Evolutionary conservation across 805 yeast species (phyloP).

Genomic region (Pichia gijzeniarum): DNA sequence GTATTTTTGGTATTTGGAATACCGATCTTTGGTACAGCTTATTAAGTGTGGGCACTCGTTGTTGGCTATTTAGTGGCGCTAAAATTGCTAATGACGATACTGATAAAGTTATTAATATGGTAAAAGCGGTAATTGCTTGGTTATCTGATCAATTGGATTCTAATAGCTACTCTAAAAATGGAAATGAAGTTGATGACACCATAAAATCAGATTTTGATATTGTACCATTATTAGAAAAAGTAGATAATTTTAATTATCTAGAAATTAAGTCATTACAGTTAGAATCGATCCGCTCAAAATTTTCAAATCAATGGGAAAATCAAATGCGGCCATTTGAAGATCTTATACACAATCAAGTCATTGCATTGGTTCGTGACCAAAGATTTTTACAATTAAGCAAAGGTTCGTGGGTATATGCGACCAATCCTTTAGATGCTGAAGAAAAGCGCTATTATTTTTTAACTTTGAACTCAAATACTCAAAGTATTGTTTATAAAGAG

Average conservation of each 20-base stretch:
- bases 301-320: slow-evolving; percentile 37
- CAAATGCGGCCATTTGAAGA: slow-evolving; percentile 44
- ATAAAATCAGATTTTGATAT: slow-evolving; percentile 2
- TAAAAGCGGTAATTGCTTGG: slow-evolving; percentile 9
- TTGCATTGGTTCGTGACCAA: slow-evolving; percentile 69
- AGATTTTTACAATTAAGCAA: slow-evolving; percentile 62
- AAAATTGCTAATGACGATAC: slow-evolving; percentile 8
- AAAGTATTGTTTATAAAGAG: slow-evolving; percentile 53
- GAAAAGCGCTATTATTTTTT: slow-evolving; percentile 38
- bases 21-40: slow-evolving; percentile 12
- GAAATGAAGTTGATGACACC: neutral
- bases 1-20: slow-evolving; percentile 15
- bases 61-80: slow-evolving; percentile 15
- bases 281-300: slow-evolving; percentile 31
- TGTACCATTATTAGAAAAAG: slow-evolving; percentile 10
- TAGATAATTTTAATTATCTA: slow-evolving; percentile 31
- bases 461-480: slow-evolving; percentile 61
- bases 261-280: slow-evolving; percentile 53
- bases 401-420: slow-evolving; percentile 77
- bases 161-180: neutral
- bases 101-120: slow-evolving; percentile 7
- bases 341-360: slow-evolving; percentile 48
- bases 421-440: slow-evolving; percentile 36
- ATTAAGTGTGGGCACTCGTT: slow-evolving; percentile 11
- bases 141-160: slow-evolving; percentile 3